phyloP scores from a whole-genome alignment of 2,329 filamentous ascomycete genomes.

The Alternaria arborescens region DNA sequence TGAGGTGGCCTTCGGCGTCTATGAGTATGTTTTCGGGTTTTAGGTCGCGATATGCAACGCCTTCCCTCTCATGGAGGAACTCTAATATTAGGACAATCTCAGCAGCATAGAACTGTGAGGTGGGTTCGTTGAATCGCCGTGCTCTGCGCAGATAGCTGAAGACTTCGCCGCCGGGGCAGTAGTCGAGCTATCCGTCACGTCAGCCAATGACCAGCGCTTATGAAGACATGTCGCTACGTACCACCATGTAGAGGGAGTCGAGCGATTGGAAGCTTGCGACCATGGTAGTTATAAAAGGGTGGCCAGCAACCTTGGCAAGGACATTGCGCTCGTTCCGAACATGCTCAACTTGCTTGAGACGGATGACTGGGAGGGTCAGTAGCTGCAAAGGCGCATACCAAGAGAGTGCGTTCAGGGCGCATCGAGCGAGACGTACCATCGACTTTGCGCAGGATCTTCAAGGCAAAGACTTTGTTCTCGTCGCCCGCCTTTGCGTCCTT shows the following conservation, averaged over 20 bases:
- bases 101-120: constrained; percentile 81
- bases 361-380: constrained; percentile 66
- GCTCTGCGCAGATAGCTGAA: constrained; percentile 83
- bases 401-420: not conserved
- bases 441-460: constrained; percentile 77
- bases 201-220: constrained; percentile 18
- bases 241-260: constrained; percentile 81
- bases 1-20: constrained; percentile 79
- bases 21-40: constrained; percentile 86
- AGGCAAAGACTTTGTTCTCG: constrained; percentile 74
- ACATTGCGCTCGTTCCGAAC: constrained; percentile 84
- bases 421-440: constrained; percentile 54
- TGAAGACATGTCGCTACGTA: constrained; percentile 41
- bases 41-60: constrained; percentile 81
- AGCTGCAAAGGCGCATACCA: constrained; percentile 15
- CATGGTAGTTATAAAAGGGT: constrained; percentile 84
- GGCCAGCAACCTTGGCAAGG: constrained; percentile 77
- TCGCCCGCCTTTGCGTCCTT: constrained; percentile 62
- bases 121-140: constrained; percentile 79
- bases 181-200: constrained; percentile 67
- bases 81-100: constrained; percentile 85
- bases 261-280: constrained; percentile 80
- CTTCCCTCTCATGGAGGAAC: constrained; percentile 80
- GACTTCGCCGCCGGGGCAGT: constrained; percentile 83
- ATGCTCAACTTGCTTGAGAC: constrained; percentile 86